Evolutionary conservation across 2,329 filamentous ascomycete species (phyloP), one percentile per base, ranked within the genome.

Genomic region (Fusarium sp.): DNA sequence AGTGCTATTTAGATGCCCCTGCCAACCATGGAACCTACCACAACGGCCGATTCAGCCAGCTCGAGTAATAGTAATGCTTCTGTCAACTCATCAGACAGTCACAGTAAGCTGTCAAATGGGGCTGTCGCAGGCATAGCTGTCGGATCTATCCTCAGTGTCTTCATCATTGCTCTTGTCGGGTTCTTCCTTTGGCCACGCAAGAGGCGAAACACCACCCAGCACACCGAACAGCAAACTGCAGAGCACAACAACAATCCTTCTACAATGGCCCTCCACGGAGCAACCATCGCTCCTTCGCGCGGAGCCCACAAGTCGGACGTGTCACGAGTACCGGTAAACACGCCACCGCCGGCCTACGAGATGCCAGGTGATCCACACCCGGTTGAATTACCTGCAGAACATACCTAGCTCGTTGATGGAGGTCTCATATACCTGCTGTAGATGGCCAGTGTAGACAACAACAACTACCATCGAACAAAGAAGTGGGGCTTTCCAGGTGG

Each of bases 91-190:
- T 50, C 45, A 13, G 36, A 46, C 3, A 59, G 66, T 4, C 49
- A 46, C 17, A 26, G 46, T 33, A 68, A 72, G 8, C 69, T 79
- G 14, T 78, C 77, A 10, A 33, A 74, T 6, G 78, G 74, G 22
- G 76, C 75, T 2, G 71, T 75, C 1, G 78, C 77, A 5, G 78
- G 78, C 9, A 75, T 79, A 26, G 76, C 74, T 7, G 66, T 78
- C 33, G 77, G 76, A n/a, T 73, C 72, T 22, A 69, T 65, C 3
- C 54, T 79, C 15, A 76, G 58, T 44, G 68, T 73, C 42, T 54
- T 79, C 20, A 71, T 61, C 28, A 54, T 77, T 26, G 71, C 53
- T 11, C 52, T 73, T 17, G 53, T 49, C 1, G 60, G 68, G 33
- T 73, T 78, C 62, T 71, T 78, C 49, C 60, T 77, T 62, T 76